phyloP scores from a whole-genome alignment of 106 monocot genomes.

The Dendrobium chrysotoxum region DNA sequence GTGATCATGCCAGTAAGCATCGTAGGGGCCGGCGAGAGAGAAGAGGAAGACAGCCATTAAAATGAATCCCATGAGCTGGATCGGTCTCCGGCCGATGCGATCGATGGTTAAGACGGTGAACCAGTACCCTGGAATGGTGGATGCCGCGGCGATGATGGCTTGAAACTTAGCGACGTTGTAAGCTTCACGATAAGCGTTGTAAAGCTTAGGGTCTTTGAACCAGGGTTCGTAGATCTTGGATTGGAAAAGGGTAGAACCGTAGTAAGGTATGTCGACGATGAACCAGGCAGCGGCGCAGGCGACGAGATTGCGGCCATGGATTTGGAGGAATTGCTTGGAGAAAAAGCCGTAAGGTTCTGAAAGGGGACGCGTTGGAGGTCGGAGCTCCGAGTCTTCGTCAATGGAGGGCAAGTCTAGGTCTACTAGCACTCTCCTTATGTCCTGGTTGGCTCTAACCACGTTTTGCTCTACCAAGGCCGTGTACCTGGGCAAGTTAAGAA shows the following conservation, averaged over 20 bases:
- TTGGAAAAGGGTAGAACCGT: conserved; percentile 8
- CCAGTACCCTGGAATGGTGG: conserved; percentile 27
- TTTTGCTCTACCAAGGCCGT: conserved; percentile 16
- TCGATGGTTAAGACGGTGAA: conserved; percentile 19
- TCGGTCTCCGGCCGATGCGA: conserved; percentile 9
- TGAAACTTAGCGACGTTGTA: conserved; percentile 10
- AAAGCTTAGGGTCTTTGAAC: not conserved
- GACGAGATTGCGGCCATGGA: conserved; percentile 13
- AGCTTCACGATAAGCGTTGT: conserved; percentile 17
- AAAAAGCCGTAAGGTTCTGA: conserved; percentile 4
- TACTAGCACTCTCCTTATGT: conserved; percentile 15
- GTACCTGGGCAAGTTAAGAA: not conserved
- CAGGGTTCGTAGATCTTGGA: conserved; percentile 29
- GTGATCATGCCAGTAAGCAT: not conserved
- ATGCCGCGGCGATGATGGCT: conserved; percentile 20
- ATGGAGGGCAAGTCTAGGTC: not conserved
- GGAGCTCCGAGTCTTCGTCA: not conserved
- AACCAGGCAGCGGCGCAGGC: conserved; percentile 15
- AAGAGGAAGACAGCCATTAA: conserved; percentile 22
- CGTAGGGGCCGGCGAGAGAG: conserved; percentile 13
- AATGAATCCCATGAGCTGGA: conserved; percentile 16
- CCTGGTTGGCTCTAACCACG: conserved; percentile 8
- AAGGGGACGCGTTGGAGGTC: no score
- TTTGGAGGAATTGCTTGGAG: conserved; percentile 11
- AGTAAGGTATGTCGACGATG: conserved; percentile 30